Percentiles rank a stretch among this genome's conserved stretches.
phyloP scores from a whole-genome alignment of 768 basidiomycete species.

The Boletus subparvulus region DNA sequence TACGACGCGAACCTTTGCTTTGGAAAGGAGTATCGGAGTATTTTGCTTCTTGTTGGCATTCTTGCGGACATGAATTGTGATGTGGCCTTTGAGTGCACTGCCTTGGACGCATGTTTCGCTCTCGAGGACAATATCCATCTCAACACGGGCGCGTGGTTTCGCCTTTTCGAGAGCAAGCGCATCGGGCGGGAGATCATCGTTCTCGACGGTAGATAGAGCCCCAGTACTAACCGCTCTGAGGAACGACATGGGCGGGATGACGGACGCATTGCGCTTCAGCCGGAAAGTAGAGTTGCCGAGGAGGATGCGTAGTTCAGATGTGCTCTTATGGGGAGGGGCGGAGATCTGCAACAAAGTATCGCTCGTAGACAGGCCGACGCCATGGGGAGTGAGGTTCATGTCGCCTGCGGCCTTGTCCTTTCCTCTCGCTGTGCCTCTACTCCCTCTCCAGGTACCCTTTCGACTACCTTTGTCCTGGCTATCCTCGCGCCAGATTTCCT shows the following conservation, averaged over 20 bases:
- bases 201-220: background rate
- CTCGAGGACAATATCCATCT: constrained; percentile 78
- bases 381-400: constrained; percentile 1
- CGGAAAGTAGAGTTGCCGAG: constrained; percentile 61
- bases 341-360: constrained; percentile 56
- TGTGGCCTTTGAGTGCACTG: constrained; percentile 62
- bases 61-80: constrained; percentile 64
- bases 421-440: constrained; percentile 6
- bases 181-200: constrained; percentile 19
- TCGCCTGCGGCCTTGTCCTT: constrained; percentile 9
- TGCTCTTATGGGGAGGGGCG: constrained; percentile 48
- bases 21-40: constrained; percentile 60
- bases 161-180: constrained; percentile 66
- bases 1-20: constrained; percentile 76
- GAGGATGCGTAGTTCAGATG: constrained; percentile 58
- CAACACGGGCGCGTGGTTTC: constrained; percentile 70
- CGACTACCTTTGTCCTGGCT: constrained; percentile 1
- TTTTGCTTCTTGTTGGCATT: constrained; percentile 50
- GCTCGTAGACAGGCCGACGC: constrained; percentile 39
- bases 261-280: constrained; percentile 51
- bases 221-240: constrained; percentile 8
- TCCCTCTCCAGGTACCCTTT: constrained; percentile 17
- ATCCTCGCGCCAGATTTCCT: constrained; percentile 24
- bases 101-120: constrained; percentile 80
- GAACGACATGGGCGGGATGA: constrained; percentile 34